Evolutionary conservation across 495 filamentous ascomycete species (phyloP).

Genomic region (Tuber umbilicatum): DNA sequence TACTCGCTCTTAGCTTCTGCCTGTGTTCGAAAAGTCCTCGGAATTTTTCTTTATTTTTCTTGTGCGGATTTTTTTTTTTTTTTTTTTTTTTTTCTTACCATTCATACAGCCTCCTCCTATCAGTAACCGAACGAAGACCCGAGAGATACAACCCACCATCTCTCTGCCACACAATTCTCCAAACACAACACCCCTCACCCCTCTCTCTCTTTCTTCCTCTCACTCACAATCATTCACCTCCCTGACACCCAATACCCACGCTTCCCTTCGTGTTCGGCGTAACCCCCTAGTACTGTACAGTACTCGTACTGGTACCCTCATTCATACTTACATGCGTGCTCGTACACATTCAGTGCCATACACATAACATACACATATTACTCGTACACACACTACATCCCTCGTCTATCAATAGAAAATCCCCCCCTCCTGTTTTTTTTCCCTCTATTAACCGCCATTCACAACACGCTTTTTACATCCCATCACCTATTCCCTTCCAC

Average conservation of each 20-base stretch:
- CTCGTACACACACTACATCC: neutral
- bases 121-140: neutral
- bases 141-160: neutral
- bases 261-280: slow-evolving; percentile 13
- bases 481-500: neutral
- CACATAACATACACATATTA: neutral
- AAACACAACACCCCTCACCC: neutral
- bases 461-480: neutral
- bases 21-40: neutral
- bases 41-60: slow-evolving; percentile 5
- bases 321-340: neutral
- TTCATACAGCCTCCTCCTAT: neutral
- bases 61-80: neutral
- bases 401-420: neutral
- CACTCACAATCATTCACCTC: neutral
- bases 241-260: slow-evolving; percentile 7
- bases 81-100: neutral
- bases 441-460: neutral
- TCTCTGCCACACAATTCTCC: slow-evolving; percentile 5
- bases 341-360: neutral
- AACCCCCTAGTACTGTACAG: neutral
- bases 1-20: neutral
- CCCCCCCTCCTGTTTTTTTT: neutral
- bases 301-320: neutral
- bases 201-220: neutral